Evolutionary conservation across 805 yeast species (phyloP).

Genomic region (Candida sanyiensis): DNA sequence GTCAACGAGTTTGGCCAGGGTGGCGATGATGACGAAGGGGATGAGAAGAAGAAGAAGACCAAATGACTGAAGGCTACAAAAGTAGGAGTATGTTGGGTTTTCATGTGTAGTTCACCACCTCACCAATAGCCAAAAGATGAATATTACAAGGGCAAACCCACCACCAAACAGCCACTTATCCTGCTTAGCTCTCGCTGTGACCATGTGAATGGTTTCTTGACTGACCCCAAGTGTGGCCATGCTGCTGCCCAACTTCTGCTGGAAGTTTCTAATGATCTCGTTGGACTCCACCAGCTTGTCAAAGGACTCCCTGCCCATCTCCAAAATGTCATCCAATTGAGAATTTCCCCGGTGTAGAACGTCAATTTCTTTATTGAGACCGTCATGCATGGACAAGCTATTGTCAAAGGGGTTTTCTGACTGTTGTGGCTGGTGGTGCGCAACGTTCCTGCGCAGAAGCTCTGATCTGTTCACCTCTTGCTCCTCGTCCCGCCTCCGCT

Average conservation of each 20-base stretch:
- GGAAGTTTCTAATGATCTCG: conserved; percentile 58
- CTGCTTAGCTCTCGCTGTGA: conserved; percentile 76
- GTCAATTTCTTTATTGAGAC: conserved; percentile 62
- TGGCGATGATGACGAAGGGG: conserved; percentile 25
- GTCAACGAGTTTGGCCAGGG: conserved; percentile 35
- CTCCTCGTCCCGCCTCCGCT: conserved; percentile 28
- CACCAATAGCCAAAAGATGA: not conserved
- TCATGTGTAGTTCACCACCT: not conserved
- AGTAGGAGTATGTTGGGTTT: not conserved
- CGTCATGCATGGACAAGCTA: conserved; percentile 36
- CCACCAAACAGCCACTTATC: conserved; percentile 86
- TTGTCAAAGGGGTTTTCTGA: conserved; percentile 28
- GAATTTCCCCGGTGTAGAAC: conserved; percentile 63
- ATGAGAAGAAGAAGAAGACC: not conserved
- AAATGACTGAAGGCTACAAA: not conserved
- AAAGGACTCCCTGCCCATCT: conserved; percentile 80
- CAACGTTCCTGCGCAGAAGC: conserved; percentile 33
- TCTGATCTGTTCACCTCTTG: conserved; percentile 41
- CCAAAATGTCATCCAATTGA: conserved; percentile 84
- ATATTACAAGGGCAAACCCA: conserved; percentile 29
- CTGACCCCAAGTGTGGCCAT: conserved; percentile 83
- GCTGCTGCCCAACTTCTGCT: conserved; percentile 56
- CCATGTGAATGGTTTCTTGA: conserved; percentile 70
- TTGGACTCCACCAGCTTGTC: conserved; percentile 86
- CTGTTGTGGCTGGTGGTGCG: conserved; percentile 18